Conservation (phyloP, 1,284 basidiomycete species). For the Lignosus rhinocerotis region DNA sequence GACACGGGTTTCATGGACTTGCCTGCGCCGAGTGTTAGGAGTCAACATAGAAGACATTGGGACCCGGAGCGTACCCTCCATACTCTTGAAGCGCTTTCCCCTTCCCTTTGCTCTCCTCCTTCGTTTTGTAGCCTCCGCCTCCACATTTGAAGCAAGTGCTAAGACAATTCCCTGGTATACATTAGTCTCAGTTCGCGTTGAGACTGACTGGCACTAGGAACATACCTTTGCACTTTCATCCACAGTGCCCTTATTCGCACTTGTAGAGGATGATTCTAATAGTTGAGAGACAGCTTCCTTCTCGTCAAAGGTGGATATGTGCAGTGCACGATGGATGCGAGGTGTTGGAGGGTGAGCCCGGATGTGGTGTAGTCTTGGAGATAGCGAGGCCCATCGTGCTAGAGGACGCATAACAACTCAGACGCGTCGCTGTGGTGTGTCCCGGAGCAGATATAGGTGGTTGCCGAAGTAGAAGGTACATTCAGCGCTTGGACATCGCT, state of each 20-base stretch:
- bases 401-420: neutral
- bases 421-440: no score
- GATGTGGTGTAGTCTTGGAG: neutral
- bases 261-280: neutral
- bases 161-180: no score
- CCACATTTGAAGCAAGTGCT: no score
- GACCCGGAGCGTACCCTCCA: conserved; percentile 1
- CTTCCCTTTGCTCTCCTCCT: neutral
- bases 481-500: no score
- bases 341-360: neutral
- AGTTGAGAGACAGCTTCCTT: neutral
- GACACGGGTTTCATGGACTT: conserved; percentile 1
- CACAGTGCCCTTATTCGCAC: no score
- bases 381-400: neutral
- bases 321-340: neutral
- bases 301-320: neutral
- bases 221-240: no score
- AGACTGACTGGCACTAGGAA: no score
- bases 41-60: neutral
- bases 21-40: neutral
- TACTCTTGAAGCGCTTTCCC: neutral
- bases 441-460: no score
- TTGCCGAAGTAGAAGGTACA: no score
- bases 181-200: no score
- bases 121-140: neutral